These are phyloP conservation scores for Blastocystis sp. DNA, from an alignment of 352 stramenopile genomes.

Conservation along the genomic window DNA sequence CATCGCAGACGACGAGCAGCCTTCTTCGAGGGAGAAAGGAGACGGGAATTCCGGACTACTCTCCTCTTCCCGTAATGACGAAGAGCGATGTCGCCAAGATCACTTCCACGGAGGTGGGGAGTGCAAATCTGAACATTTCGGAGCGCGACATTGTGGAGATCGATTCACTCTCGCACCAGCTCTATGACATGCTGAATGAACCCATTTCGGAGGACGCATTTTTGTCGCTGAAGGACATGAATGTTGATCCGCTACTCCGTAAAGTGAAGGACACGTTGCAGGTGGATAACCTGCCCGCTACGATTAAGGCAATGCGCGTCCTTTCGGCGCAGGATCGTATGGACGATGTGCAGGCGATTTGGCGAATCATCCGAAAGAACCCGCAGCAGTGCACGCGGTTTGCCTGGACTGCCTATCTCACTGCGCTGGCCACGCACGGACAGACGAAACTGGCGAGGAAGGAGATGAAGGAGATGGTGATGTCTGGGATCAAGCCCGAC, in stretches of 20 bases:
- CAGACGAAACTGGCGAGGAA: neutral
- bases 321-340: constrained; percentile 44
- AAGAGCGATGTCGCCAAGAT: constrained; percentile 32
- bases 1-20: neutral
- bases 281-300: constrained; percentile 41
- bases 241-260: constrained; percentile 38
- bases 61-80: constrained; percentile 43
- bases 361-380: constrained; percentile 13
- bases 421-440: constrained; percentile 8
- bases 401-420: constrained; percentile 53
- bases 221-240: constrained; percentile 33
- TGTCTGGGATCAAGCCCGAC: constrained; percentile 33
- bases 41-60: constrained; percentile 38
- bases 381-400: constrained; percentile 49
- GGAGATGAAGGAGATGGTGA: constrained; percentile 54
- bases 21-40: neutral
- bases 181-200: constrained; percentile 21
- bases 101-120: constrained; percentile 38
- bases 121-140: constrained; percentile 27
- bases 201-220: constrained; percentile 33
- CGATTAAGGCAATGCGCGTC: constrained; percentile 57
- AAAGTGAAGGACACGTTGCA: constrained; percentile 49
- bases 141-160: constrained; percentile 57
- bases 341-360: constrained; percentile 39
- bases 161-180: constrained; percentile 3